Base-by-base conservation (phyloP, 495 filamentous ascomycete species). In the Amphirosellinia nigrospora region DNA sequence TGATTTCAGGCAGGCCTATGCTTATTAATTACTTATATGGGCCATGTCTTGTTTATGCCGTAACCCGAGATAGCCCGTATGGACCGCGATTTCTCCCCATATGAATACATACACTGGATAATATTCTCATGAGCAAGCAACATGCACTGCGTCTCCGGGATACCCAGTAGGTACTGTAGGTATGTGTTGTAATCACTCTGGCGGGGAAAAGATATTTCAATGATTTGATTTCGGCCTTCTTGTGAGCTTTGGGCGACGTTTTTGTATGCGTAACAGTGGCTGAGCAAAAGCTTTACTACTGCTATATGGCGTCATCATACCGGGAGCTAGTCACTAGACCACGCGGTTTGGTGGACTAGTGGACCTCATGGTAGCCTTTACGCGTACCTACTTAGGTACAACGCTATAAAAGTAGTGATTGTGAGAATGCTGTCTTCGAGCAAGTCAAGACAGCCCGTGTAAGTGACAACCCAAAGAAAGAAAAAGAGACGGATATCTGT, bases 221-320 rank as follows among this genome's bases (percentile, higher is more conserved):
- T 26, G 30, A 64, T 64, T 64, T 64, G 61, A 64, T 64, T 50
- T 62, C 46, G 2, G 26, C 26, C 61, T 43, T 28, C 38, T 50
- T 23, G 26, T 34, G 15, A 21, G n/a, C 2, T 63, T 7, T 41
- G 19, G 4, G 13, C 39, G 28, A 48, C 39, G n/a, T 19, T 34
- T 41, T 10, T 34, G 15, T 34, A 45, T 26, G 4, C 11, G 10
- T 38, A 43, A 62, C 15, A 39, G 28, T 36, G 26, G 43, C 21
- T 23, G 62, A 45, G 45, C 28, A 32, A 52, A 64, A 45, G 62
- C 30, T 52, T 38, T 39, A 38, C 15, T 50, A 23, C 52, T 36
- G 11, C 28, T 15, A 30, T 30, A 41, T 65, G 63, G 53, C 63
- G 53, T 65, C 63, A 65, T 53, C 11, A 5, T 19, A n/a, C 7